Percentiles rank a stretch among this genome's conserved stretches.
Evolutionary conservation across 164 flowering plant species (phyloP).

Genomic region (Magnolia kwangsiensis): DNA sequence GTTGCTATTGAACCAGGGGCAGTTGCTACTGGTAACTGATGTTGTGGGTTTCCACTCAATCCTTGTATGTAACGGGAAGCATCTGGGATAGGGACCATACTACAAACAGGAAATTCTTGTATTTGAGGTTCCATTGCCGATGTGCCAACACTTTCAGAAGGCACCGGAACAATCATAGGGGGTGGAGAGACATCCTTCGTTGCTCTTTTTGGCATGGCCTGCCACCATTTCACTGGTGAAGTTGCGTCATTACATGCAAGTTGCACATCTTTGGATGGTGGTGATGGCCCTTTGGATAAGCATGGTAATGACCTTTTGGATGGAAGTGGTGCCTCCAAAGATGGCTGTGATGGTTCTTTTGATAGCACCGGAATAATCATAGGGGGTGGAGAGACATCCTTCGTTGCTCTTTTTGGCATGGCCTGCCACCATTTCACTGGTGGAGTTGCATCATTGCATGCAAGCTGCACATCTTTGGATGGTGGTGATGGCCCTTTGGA

Average conservation of each 20-base stretch:
- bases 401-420: slow-evolving; percentile 66
- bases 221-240: slow-evolving; percentile 73
- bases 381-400: slow-evolving; percentile 28
- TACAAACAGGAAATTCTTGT: slow-evolving; percentile 12
- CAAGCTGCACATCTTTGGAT: slow-evolving; percentile 12
- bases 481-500: slow-evolving; percentile 13
- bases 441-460: slow-evolving; percentile 40
- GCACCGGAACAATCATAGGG: slow-evolving; percentile 11
- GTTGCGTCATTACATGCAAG: slow-evolving; percentile 33
- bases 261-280: slow-evolving; percentile 11
- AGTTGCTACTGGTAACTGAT: slow-evolving; percentile 17
- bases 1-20: background rate
- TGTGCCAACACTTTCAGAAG: slow-evolving; percentile 28
- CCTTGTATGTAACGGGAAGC: slow-evolving; percentile 17
- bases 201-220: slow-evolving; percentile 86
- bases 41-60: slow-evolving; percentile 23
- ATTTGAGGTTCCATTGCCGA: slow-evolving; percentile 23
- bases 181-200: slow-evolving; percentile 30
- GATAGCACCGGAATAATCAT: slow-evolving; percentile 18
- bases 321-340: slow-evolving; percentile 6
- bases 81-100: slow-evolving; percentile 23
- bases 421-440: slow-evolving; percentile 87
- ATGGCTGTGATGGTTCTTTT: slow-evolving; percentile 14
- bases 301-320: slow-evolving; percentile 7
- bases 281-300: slow-evolving; percentile 8